Conservation (phyloP, 2,329 filamentous ascomycete species). For the Dothistroma pini region DNA sequence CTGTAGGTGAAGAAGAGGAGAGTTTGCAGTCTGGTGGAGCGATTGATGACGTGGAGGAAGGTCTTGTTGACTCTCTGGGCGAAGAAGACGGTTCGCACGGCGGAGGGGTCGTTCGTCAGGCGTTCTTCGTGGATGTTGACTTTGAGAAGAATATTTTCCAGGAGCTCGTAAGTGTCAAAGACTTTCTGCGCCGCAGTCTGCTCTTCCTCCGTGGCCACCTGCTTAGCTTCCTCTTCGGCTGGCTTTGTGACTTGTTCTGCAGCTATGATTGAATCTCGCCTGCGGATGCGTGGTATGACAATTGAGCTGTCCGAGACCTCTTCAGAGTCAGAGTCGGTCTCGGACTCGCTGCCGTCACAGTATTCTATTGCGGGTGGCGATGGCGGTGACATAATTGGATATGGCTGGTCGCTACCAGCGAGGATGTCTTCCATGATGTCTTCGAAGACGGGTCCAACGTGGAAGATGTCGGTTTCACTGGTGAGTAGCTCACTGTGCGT, state of each 20-base stretch:
- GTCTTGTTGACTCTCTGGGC: constrained; percentile 12
- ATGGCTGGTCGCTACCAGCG: background rate
- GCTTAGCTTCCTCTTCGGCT: no score
- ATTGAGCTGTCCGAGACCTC: background rate
- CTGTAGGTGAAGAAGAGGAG: constrained; percentile 11
- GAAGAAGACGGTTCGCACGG: constrained; percentile 4
- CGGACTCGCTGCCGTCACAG: background rate
- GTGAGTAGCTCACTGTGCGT: background rate
- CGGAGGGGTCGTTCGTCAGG: no score
- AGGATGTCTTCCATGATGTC: background rate
- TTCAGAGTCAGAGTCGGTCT: background rate
- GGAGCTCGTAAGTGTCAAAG: constrained; percentile 14
- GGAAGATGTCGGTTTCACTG: background rate
- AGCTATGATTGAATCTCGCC: background rate
- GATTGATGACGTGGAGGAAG: constrained; percentile 11
- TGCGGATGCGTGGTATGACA: background rate
- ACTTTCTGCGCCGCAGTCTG: background rate
- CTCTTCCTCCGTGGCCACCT: background rate
- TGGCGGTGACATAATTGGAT: background rate
- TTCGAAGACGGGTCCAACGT: background rate
- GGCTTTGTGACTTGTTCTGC: background rate
- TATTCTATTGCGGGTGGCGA: no score
- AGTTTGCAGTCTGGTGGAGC: constrained; percentile 8
- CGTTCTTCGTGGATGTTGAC: no score
- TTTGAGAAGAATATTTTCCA: constrained; percentile 15